Evolutionary conservation across 2,329 filamentous ascomycete genomes (phyloP), one percentile per base, ranked within the genome.

Genomic region (Colletotrichum truncatum): DNA sequence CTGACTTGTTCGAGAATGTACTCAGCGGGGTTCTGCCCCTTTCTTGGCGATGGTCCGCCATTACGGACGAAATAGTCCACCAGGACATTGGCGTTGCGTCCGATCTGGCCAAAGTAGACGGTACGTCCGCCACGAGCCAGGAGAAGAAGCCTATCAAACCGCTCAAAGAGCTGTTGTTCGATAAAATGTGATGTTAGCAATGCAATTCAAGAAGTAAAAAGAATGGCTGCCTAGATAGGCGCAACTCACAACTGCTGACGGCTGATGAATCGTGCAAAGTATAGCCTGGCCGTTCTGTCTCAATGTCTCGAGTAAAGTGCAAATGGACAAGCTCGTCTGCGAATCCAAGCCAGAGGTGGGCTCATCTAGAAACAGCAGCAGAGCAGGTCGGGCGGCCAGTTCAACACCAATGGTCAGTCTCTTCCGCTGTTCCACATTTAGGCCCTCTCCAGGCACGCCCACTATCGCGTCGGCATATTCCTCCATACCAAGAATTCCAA

Each of bases 341-440:
- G 85, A 89, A 75, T 93, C 91, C 12, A 93, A 82, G 73, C 91
- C 91, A 9, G 90, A 93, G 3, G 91, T 93, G 2, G 91, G 91
- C 73, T 93, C 91, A 70, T 94, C 91, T 21, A 93, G 81, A 80
- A 93, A 93, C 11, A 93, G 84, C 49, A 93, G 83, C 3, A 93
- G 79, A 34, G 90, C 85, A 1, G 91, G 91, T 72, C 91, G 91
- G 1, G 91, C 91, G n/a, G 90, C 91, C 5, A 94, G 80, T 73
- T 94, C 91, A 3, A 93, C 91, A 71, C 90, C 91, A 64, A 93
- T 93, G 0, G 91, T 93, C 12, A 93, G 81, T 68, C 90, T 86
- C 53, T 82, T 82, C 3, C 80, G 71, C 63, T 83, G 79, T 65
- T 83, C 80, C 1, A 79, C 75, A 66, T 87, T 75, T 1, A 75